Conservation (phyloP, 2,329 filamentous ascomycete species). For the Fusarium sp. region DNA sequence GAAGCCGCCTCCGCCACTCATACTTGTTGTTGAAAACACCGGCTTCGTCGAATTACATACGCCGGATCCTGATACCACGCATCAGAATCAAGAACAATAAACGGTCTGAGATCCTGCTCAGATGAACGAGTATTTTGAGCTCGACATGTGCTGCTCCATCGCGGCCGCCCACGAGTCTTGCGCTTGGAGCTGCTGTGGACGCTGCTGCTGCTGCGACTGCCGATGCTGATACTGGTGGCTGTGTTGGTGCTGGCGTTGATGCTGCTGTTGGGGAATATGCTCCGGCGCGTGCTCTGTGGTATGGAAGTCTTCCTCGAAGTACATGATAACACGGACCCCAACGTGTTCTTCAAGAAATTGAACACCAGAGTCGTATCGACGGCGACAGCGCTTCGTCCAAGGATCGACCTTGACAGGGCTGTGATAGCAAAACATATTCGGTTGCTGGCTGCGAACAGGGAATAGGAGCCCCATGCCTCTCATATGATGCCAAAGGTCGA, state of each 20-base stretch:
- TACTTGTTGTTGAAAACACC: conserved; percentile 28
- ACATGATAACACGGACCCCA: conserved; percentile 54
- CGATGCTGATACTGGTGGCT: conserved; percentile 24
- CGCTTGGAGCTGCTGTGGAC: conserved; percentile 38
- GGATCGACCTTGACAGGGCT: conserved; percentile 59
- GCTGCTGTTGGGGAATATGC: conserved; percentile 36
- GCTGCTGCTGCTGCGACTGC: conserved; percentile 31
- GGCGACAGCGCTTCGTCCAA: conserved; percentile 58
- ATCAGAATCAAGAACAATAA: conserved; percentile 24
- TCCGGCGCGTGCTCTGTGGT: conserved; percentile 55
- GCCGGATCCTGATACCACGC: not conserved
- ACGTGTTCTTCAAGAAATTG: conserved; percentile 55
- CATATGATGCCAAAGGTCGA: conserved; percentile 55
- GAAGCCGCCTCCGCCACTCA: conserved; percentile 17
- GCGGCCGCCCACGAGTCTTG: conserved; percentile 55
- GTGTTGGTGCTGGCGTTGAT: conserved; percentile 32
- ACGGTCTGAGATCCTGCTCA: conserved; percentile 42
- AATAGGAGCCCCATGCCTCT: conserved; percentile 53
- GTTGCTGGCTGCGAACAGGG: conserved; percentile 53
- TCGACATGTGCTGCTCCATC: conserved; percentile 47
- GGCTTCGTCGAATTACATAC: conserved; percentile 23
- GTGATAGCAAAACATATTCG: conserved; percentile 58
- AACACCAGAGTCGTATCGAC: conserved; percentile 56
- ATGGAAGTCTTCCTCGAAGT: conserved; percentile 61
- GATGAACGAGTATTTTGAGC: conserved; percentile 51